phyloP scores from a whole-genome alignment of 139 green algal genomes.

The Picochlorum sp. region DNA sequence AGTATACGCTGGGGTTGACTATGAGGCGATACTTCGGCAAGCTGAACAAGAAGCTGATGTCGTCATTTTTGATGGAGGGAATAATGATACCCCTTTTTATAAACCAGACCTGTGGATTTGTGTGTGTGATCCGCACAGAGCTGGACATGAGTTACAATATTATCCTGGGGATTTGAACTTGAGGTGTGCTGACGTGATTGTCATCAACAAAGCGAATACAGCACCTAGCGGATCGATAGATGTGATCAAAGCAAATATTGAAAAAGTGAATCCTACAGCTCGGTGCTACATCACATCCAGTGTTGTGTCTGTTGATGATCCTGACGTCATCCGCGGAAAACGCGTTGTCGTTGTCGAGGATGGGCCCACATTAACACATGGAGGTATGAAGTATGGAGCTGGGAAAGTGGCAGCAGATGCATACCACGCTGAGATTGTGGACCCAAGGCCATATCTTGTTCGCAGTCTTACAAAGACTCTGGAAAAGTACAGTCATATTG shows the following conservation, averaged over 20 bases:
- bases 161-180: slow-evolving; percentile 43
- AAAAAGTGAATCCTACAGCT: slow-evolving; percentile 20
- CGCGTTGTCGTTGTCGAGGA: slow-evolving; percentile 34
- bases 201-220: slow-evolving; percentile 50
- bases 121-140: slow-evolving; percentile 32
- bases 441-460: slow-evolving; percentile 30
- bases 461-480: slow-evolving; percentile 18
- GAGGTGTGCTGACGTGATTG: slow-evolving; percentile 24
- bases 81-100: slow-evolving; percentile 43
- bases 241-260: slow-evolving; percentile 14
- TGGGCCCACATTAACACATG: slow-evolving; percentile 35
- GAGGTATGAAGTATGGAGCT: slow-evolving; percentile 29
- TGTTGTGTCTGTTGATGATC: slow-evolving; percentile 23
- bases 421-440: slow-evolving; percentile 33
- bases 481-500: slow-evolving; percentile 31
- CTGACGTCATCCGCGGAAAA: slow-evolving; percentile 27
- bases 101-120: slow-evolving; percentile 34
- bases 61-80: slow-evolving; percentile 39
- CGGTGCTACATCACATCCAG: slow-evolving; percentile 25
- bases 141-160: slow-evolving; percentile 22
- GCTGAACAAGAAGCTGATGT: slow-evolving; percentile 40
- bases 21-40: slow-evolving; percentile 30
- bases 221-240: slow-evolving; percentile 25
- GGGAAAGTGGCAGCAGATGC: slow-evolving; percentile 27
- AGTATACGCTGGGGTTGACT: slow-evolving; percentile 41